These are phyloP conservation scores for Aspergillus vadensis DNA, from an alignment of 2,329 filamentous ascomycete genomes.

Conservation along the genomic window DNA sequence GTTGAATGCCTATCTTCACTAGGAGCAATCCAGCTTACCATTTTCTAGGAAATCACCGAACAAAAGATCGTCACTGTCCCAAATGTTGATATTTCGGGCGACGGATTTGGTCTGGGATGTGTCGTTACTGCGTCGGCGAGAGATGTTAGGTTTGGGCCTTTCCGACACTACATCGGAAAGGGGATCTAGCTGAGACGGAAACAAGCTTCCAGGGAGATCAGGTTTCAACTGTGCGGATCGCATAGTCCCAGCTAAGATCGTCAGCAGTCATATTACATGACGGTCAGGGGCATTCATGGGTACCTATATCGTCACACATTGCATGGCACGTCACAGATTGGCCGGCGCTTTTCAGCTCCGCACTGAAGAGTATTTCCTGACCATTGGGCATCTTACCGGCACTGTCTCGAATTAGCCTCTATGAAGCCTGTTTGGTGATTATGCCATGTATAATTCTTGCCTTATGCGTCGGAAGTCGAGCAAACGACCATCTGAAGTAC, in stretches of 20 bases:
- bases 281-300: slow-evolving; percentile 10
- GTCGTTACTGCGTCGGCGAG: slow-evolving; percentile 23
- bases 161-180: slow-evolving; percentile 18
- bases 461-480: slow-evolving; percentile 67
- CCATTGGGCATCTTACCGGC: slow-evolving; percentile 65
- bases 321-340: slow-evolving; percentile 68
- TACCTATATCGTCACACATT: slow-evolving; percentile 82
- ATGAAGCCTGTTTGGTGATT: slow-evolving; percentile 25
- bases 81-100: slow-evolving; percentile 47
- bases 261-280: slow-evolving; percentile 16
- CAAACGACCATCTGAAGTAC: slow-evolving; percentile 68
- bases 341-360: slow-evolving; percentile 56
- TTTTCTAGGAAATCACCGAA: slow-evolving; percentile 55
- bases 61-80: slow-evolving; percentile 55
- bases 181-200: slow-evolving; percentile 32
- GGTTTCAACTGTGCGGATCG: slow-evolving; percentile 56
- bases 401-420: slow-evolving; percentile 41
- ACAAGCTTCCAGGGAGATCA: slow-evolving; percentile 50
- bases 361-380: slow-evolving; percentile 62
- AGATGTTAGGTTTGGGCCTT: slow-evolving; percentile 21
- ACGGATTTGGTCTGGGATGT: slow-evolving; percentile 15
- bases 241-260: slow-evolving; percentile 56
- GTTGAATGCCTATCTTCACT: neutral
- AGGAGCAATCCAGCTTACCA: slow-evolving; percentile 26
- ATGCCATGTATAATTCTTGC: slow-evolving; percentile 35